Percentiles rank a stretch among this genome's conserved stretches.
Conservation (phyloP, 306 rosid genomes). For the Malus fusca region DNA sequence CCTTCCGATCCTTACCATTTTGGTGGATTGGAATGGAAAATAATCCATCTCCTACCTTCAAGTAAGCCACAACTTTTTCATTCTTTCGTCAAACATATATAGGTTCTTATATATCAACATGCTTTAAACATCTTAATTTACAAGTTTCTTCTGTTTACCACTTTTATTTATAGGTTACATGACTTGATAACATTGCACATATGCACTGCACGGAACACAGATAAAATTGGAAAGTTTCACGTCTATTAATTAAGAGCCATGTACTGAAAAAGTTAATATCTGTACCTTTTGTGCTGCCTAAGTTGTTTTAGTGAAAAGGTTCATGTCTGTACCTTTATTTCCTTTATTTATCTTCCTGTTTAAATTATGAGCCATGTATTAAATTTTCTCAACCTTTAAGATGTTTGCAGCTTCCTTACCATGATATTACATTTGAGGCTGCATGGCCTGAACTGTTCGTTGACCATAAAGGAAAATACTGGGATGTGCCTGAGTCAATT, state of each 20-base stretch:
- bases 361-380: constrained; percentile 4
- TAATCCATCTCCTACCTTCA: too few relatives aligned
- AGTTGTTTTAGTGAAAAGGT: not conserved
- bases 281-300: not conserved
- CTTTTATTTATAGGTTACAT: too few relatives aligned
- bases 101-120: not conserved
- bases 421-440: constrained; percentile 72
- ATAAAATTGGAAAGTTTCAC: too few relatives aligned
- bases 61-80: too few relatives aligned
- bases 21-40: too few relatives aligned
- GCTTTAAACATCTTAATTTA: not conserved
- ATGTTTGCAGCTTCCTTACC: constrained; percentile 60
- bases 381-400: constrained; percentile 10
- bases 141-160: not conserved
- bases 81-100: too few relatives aligned
- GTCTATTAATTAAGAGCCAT: too few relatives aligned
- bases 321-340: not conserved
- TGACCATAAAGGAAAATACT: constrained; percentile 84
- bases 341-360: not conserved
- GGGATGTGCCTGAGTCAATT: constrained; percentile 80
- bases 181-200: not conserved
- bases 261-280: too few relatives aligned
- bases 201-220: not conserved
- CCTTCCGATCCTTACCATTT: too few relatives aligned
- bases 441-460: constrained; percentile 89